These are phyloP conservation scores for Poterioochromonas sp. DNA, from an alignment of 352 stramenopile species.

Conservation along the genomic window DNA sequence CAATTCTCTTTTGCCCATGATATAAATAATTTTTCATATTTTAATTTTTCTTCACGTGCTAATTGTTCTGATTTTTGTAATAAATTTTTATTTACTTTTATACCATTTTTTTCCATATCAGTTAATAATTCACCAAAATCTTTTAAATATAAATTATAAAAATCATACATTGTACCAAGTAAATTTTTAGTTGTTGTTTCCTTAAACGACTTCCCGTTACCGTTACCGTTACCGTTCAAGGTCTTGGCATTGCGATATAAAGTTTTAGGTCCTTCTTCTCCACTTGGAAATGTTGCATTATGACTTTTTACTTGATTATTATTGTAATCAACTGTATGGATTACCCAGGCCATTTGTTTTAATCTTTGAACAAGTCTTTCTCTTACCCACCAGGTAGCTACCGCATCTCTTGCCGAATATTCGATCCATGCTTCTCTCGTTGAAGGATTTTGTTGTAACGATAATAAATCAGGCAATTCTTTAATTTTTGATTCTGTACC, in stretches of 20 bases:
- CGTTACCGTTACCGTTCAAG: too few relatives aligned
- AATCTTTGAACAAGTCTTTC: constrained; percentile 75
- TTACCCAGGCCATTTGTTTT: constrained; percentile 67
- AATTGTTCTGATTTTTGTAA: constrained; percentile 75
- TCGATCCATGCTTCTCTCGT: constrained; percentile 79
- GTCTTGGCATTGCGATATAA: too few relatives aligned
- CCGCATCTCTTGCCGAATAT: constrained; percentile 92
- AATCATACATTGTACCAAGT: constrained; percentile 77
- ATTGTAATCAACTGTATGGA: neutral
- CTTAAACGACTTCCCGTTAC: neutral
- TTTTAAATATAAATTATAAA: constrained; percentile 90
- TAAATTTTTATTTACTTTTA: constrained; percentile 67
- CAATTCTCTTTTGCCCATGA: constrained; percentile 61
- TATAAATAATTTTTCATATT: constrained; percentile 62
- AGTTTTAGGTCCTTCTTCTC: too few relatives aligned
- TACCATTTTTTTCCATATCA: constrained; percentile 91
- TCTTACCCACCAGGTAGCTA: constrained; percentile 90
- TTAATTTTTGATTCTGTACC: constrained; percentile 67
- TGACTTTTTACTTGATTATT: too few relatives aligned
- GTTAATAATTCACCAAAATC: constrained; percentile 96
- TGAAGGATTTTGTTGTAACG: constrained; percentile 63
- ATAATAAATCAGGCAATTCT: constrained; percentile 63
- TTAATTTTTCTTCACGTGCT: constrained; percentile 70
- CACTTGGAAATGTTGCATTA: too few relatives aligned
- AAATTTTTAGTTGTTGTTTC: constrained; percentile 13